Evolutionary conservation across 331 rosid genomes (phyloP), one percentile per base, ranked within the genome.

Genomic region (Quercus phellos): DNA sequence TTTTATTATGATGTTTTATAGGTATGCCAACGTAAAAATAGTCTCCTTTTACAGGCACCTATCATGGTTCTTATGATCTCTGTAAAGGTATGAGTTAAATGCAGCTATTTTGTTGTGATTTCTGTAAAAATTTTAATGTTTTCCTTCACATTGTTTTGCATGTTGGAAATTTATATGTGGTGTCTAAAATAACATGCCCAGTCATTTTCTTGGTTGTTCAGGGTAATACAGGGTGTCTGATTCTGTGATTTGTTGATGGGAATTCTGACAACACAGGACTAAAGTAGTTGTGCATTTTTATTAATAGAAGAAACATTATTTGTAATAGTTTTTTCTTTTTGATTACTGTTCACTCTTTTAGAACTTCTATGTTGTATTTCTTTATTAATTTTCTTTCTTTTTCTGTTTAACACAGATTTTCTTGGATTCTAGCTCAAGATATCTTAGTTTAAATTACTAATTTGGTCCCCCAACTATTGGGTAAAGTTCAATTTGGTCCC

Each of bases 11-110:
- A 51, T 26, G 12, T 72, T 79, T 13, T 77, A 77, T 59, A 95
- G 98, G 78, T 93, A 83, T 89, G 84, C 83, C 88, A 84, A 19
- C 76, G 76, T 26, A 86, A 75, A 30, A 78, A 59, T 46, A 86
- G 84, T 51, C 74, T 58, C 35, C 8, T 1, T 2, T 34, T 75
- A 29, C 86, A 78, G 78, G 91, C 93, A 29, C 88, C 85, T 72
- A 34, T 90, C 63, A 89, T 90, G 98, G 97, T 95, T 79, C 76
- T 93, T 79, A 85, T 95, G 96, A 77, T 91, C 54, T 86, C 99
- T 53, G 79, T 88, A 29, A 95, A 95, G 96, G 99, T 89, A 85
- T 19, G 19, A 4, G 72, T 74, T 4, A 42, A 42, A 67, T 18
- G 67, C 59, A 27, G 38, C 70, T 32, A 13, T 42, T 77, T 68